Base-by-base conservation (phyloP, 73 alveolate genomes). In the Blepharisma japonicum region DNA sequence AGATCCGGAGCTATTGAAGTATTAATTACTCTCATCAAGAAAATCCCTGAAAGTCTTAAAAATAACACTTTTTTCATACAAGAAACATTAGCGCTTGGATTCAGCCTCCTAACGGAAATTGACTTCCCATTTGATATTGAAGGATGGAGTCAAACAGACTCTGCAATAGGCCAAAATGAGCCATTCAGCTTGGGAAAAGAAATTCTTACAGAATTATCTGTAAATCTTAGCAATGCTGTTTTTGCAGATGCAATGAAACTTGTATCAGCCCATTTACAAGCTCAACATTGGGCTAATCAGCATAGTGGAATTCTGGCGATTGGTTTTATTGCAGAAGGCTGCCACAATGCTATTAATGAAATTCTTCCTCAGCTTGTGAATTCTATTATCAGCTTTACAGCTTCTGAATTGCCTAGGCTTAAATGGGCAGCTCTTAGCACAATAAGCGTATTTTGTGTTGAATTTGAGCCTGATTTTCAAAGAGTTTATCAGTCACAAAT, bases 151-250 rank as follows among this genome's bases (percentile, higher is more conserved):
- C 14, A 61, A 61, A 48, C 14, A 14, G 46, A 61, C 47, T 25
- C 23, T 8, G 14, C 48, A 20, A 25, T 61, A 8, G 23, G 47
- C 5, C 14, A 61, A 14, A 61, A 61, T 61, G 74, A 61, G 14
- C 74, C 74, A 14, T 61, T 14, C 23, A 61, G 74, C 23, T 61
- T 61, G 47, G 74, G 74, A 18, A 61, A 61, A 61, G 74, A 61
- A n/a, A 8, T 61, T 14, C 47, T 61, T 8, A 18, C 48, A 8
- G 23, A 61, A 25, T 61, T 39, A 20, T 14, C 74, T 18, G 23
- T 20, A 18, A 14, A 14, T 39, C 46, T 61, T 0, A 39, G 23
- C 2, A 39, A n/a, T 18, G 50, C 74, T 18, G 74, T 61, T 61
- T 25, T 61, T 20, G 47, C 74, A 9, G 14, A 14, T 61, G 14